Evolutionary conservation across 306 rosid species (phyloP).

Genomic region (Fagus sylvatica): DNA sequence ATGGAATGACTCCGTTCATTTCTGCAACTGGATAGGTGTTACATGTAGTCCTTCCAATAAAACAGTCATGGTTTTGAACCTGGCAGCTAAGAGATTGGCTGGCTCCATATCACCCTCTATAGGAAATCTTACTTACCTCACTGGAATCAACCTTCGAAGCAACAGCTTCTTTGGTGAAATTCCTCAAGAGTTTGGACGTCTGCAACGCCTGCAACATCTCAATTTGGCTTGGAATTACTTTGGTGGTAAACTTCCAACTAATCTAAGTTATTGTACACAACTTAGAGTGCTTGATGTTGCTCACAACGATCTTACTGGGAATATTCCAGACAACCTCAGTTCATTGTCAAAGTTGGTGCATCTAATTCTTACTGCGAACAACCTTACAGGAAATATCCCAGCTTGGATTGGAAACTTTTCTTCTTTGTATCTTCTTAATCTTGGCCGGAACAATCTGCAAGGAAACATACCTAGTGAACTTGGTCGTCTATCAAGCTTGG

Average conservation of each 20-base stretch:
- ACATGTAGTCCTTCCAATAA: conserved; percentile 32
- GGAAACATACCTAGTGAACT: conserved; percentile 46
- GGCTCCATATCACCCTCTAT: conserved; percentile 37
- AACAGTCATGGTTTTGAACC: conserved; percentile 26
- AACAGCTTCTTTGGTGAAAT: conserved; percentile 35
- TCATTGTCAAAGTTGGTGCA: conserved; percentile 16
- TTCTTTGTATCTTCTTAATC: conserved; percentile 15
- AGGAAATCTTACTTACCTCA: conserved; percentile 45
- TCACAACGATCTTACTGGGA: not conserved
- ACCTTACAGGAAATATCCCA: conserved; percentile 47
- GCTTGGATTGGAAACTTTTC: conserved; percentile 55
- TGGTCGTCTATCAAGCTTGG: conserved; percentile 26
- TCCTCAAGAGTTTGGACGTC: conserved; percentile 37
- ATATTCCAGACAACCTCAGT: conserved; percentile 22
- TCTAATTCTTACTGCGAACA: conserved; percentile 20
- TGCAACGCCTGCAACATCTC: conserved; percentile 24
- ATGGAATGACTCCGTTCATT: conserved; percentile 42
- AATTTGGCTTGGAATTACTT: conserved; percentile 31
- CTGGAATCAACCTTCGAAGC: not conserved
- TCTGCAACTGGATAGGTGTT: conserved; percentile 50
- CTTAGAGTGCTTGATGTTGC: not conserved
- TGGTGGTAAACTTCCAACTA: conserved; percentile 42
- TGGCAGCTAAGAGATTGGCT: conserved; percentile 8
- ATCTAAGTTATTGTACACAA: conserved; percentile 35
- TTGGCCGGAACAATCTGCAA: conserved; percentile 30